phyloP scores from a whole-genome alignment of 1,284 basidiomycete genomes.

The Ganoderma resinaceum region DNA sequence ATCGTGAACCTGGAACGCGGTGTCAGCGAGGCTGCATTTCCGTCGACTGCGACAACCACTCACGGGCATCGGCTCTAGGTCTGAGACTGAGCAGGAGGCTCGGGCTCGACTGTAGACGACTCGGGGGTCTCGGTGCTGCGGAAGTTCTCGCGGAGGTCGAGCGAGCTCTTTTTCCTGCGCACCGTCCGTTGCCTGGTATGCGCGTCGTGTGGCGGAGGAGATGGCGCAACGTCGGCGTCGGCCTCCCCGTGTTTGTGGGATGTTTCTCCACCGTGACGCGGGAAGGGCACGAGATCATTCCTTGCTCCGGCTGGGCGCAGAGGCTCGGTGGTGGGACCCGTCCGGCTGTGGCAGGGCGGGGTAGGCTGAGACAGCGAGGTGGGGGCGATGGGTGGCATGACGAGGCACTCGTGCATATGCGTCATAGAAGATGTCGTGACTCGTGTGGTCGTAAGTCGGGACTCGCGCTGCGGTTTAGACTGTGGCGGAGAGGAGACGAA shows the following conservation, averaged over 20 bases:
- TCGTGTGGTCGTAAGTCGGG: slow-evolving; percentile 8
- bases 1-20: not conserved
- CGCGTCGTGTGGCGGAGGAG: not conserved
- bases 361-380: not conserved
- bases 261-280: not conserved
- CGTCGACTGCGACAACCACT: not conserved
- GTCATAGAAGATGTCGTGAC: slow-evolving; percentile 14
- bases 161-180: slow-evolving; percentile 52
- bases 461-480: not conserved
- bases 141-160: slow-evolving; percentile 50
- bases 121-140: slow-evolving; percentile 14
- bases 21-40: not conserved
- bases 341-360: not conserved
- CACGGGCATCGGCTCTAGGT: not conserved
- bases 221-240: not conserved
- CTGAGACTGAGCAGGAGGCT: not conserved
- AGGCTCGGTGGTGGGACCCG: not conserved
- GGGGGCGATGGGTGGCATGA: not conserved
- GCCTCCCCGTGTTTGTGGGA: not conserved
- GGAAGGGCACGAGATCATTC: slow-evolving; percentile 1
- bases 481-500: not conserved
- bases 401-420: slow-evolving; percentile 10
- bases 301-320: not conserved
- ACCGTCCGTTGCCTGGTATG: slow-evolving; percentile 34
- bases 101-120: not conserved